Base-by-base conservation (phyloP, 805 yeast genomes). In the Candida fluviatilis region DNA sequence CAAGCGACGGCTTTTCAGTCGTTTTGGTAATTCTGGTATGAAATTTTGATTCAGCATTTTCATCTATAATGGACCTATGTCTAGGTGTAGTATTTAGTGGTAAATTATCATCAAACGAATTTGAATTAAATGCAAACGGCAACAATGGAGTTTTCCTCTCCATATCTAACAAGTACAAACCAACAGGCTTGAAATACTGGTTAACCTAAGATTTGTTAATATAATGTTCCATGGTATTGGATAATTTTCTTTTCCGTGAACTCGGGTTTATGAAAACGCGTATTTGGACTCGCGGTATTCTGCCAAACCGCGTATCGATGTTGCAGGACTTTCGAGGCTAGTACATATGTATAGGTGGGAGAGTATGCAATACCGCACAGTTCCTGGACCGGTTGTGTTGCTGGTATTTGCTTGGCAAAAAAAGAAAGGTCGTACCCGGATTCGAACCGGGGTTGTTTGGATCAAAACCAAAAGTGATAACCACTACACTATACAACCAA, bases 361-460 rank as follows among this genome's bases (percentile, higher is more conserved):
- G n/a, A n/a, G n/a, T n/a, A n/a, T n/a, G n/a, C n/a, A n/a, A n/a
- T n/a, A n/a, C n/a, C n/a, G n/a, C n/a, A n/a, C n/a, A n/a, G n/a
- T n/a, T n/a, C n/a, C n/a, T n/a, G n/a, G n/a, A n/a, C n/a, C n/a
- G n/a, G n/a, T n/a, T n/a, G n/a, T n/a, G n/a, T n/a, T n/a, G n/a
- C n/a, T n/a, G n/a, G n/a, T n/a, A n/a, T n/a, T n/a, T n/a, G n/a
- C n/a, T n/a, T n/a, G n/a, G 15, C n/a, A 15, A 30, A 47, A 45
- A 47, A 44, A 40, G 31, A 41, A 24, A 50, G 55, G 55, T 50
- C 84, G 75, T 76, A 75, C 84, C 85, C 84, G 84, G 84, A 78
- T 77, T 80, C 84, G 85, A 80, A 80, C 85, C 78, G 84, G 84
- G 84, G 84, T 80, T 76, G 79, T 69, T 62, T 76, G 84, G 84